Evolutionary conservation across 495 filamentous ascomycete genomes (phyloP).

Genomic region (Neurospora hispaniola): DNA sequence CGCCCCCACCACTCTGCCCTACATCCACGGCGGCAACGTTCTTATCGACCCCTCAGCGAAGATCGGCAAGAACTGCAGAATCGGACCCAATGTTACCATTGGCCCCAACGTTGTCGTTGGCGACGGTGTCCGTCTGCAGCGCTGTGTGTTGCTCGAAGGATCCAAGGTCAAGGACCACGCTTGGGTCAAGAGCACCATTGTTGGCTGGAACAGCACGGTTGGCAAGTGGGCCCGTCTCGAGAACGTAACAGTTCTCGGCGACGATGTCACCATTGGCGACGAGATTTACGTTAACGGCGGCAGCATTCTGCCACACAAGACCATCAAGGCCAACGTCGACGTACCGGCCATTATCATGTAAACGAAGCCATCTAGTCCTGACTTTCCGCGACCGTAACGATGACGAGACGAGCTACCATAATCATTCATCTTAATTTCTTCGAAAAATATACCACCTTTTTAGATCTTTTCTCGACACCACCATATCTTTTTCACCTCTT

Average conservation of each 20-base stretch:
- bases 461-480: not conserved
- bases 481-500: not conserved
- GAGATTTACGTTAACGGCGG: slow-evolving; percentile 99
- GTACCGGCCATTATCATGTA: slow-evolving; percentile 85
- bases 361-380: slow-evolving; percentile 1
- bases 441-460: not conserved
- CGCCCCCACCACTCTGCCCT: slow-evolving; percentile 61
- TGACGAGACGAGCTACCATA: not conserved
- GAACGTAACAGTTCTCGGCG: slow-evolving; percentile 93
- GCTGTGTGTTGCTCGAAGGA: slow-evolving; percentile 80
- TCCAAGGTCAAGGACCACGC: slow-evolving; percentile 98
- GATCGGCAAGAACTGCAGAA: slow-evolving; percentile 97
- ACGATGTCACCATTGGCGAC: slow-evolving; percentile 98
- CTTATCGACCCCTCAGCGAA: slow-evolving; percentile 91
- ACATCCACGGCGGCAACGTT: slow-evolving; percentile 91
- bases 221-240: slow-evolving; percentile 94
- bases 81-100: slow-evolving; percentile 95
- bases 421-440: not conserved
- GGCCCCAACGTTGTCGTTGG: slow-evolving; percentile 91
- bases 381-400: not conserved
- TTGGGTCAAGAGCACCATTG: slow-evolving; percentile 98
- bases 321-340: slow-evolving; percentile 97
- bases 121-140: slow-evolving; percentile 89
- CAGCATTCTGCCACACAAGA: slow-evolving; percentile 94
- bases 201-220: slow-evolving; percentile 96